These are phyloP conservation scores for Saturnispora halmiae DNA, from an alignment of 805 yeast species.

Conservation along the genomic window DNA sequence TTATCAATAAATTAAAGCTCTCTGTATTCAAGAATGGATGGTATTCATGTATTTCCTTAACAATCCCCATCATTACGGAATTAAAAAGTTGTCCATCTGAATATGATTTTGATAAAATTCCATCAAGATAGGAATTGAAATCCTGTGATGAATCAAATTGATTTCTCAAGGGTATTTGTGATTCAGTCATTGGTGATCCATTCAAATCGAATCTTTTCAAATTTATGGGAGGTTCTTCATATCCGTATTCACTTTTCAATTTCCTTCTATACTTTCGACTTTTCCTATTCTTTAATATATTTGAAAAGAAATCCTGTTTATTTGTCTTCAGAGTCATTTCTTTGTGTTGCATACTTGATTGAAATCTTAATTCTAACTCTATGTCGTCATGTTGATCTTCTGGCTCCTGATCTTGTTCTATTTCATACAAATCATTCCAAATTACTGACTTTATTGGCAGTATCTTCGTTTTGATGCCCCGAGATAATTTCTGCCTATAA, in stretches of 20 bases:
- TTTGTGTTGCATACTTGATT: neutral
- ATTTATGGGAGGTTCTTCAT: neutral
- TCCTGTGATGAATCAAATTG: neutral
- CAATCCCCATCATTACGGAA: neutral
- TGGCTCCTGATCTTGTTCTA: neutral
- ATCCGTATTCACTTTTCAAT: neutral
- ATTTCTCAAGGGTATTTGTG: neutral
- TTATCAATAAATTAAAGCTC: constrained; percentile 3
- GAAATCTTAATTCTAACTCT: neutral
- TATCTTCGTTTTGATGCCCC: no score
- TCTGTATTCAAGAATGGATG: neutral
- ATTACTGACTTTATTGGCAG: no score
- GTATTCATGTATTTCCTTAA: neutral
- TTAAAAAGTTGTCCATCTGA: neutral
- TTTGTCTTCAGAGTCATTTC: neutral
- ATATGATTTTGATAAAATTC: neutral
- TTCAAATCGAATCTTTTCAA: constrained; percentile 3
- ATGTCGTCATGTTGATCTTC: constrained; percentile 4
- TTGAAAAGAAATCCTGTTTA: neutral
- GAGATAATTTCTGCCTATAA: no score
- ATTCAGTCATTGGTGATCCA: neutral
- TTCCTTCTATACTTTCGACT: constrained; percentile 1
- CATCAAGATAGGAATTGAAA: neutral
- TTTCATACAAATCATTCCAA: no score
- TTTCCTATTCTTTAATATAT: neutral